phyloP scores from a whole-genome alignment of 352 stramenopile genomes.

The Blastocystis sp. region DNA sequence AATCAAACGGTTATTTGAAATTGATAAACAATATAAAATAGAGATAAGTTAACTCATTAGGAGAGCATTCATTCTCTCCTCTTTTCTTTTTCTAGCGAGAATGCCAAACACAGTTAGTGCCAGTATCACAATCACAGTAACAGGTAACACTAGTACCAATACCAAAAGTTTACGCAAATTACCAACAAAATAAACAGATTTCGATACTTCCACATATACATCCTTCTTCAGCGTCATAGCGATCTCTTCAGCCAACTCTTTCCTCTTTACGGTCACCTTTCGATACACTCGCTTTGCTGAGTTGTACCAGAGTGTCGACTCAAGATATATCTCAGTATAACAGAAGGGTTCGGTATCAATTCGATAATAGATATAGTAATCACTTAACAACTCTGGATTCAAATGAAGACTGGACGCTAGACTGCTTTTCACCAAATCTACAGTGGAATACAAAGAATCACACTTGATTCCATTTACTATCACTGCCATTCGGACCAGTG shows the following conservation, averaged over 20 bases:
- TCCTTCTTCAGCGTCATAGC: not conserved
- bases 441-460: not conserved
- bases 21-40: no score
- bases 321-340: not conserved
- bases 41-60: not conserved
- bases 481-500: not conserved
- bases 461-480: not conserved
- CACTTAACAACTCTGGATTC: not conserved
- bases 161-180: not conserved
- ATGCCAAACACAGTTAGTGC: not conserved
- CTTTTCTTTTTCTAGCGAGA: not conserved
- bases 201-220: not conserved
- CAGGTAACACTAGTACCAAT: not conserved
- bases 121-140: not conserved
- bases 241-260: not conserved
- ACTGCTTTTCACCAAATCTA: not conserved
- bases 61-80: constrained; percentile 10
- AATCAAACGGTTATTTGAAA: no score
- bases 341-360: constrained; percentile 22
- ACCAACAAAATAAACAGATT: constrained; percentile 7
- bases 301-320: not conserved
- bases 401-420: not conserved
- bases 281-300: not conserved
- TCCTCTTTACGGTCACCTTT: not conserved
- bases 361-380: constrained; percentile 24